A percentile compares a stretch with the other conserved stretches of the same genome.
Conservation (phyloP, 1,284 basidiomycete genomes). For the Puccinia triticina region DNA sequence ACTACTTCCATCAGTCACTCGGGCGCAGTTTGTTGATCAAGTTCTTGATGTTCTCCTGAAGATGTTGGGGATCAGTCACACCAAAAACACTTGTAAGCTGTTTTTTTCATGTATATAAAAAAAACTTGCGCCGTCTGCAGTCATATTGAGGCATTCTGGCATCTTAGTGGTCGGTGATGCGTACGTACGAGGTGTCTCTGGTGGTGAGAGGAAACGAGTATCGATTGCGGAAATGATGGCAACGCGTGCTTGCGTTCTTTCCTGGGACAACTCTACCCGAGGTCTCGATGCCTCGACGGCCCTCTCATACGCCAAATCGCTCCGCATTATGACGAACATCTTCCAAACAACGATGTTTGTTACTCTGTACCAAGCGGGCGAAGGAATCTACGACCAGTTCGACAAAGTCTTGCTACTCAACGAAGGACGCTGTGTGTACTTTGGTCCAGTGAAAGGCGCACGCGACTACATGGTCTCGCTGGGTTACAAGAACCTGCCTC, state of each 20-base stretch:
- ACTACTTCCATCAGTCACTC: slow-evolving; percentile 64
- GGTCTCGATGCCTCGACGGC: slow-evolving; percentile 72
- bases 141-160: slow-evolving; percentile 61
- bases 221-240: slow-evolving; percentile 68
- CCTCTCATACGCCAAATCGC: slow-evolving; percentile 66
- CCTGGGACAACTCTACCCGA: slow-evolving; percentile 67
- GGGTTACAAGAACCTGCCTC: slow-evolving; percentile 61
- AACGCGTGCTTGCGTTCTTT: slow-evolving; percentile 64
- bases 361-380: slow-evolving; percentile 66
- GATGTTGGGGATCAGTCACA: slow-evolving; percentile 63
- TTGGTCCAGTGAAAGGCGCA: slow-evolving; percentile 73
- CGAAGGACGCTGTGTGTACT: slow-evolving; percentile 82
- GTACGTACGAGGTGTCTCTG: slow-evolving; percentile 67
- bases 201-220: slow-evolving; percentile 68
- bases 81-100: slow-evolving; percentile 62
- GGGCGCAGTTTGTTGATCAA: slow-evolving; percentile 64
- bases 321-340: slow-evolving; percentile 66
- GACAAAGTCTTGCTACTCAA: slow-evolving; percentile 74
- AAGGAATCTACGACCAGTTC: slow-evolving; percentile 66
- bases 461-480: slow-evolving; percentile 73
- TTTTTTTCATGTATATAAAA: not conserved
- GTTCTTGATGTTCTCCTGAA: slow-evolving; percentile 66
- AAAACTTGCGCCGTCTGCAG: no score
- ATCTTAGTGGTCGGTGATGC: slow-evolving; percentile 62
- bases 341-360: slow-evolving; percentile 63